These are phyloP conservation scores for Kwoniella europaea DNA, from an alignment of 768 basidiomycete genomes.

Conservation along the genomic window DNA sequence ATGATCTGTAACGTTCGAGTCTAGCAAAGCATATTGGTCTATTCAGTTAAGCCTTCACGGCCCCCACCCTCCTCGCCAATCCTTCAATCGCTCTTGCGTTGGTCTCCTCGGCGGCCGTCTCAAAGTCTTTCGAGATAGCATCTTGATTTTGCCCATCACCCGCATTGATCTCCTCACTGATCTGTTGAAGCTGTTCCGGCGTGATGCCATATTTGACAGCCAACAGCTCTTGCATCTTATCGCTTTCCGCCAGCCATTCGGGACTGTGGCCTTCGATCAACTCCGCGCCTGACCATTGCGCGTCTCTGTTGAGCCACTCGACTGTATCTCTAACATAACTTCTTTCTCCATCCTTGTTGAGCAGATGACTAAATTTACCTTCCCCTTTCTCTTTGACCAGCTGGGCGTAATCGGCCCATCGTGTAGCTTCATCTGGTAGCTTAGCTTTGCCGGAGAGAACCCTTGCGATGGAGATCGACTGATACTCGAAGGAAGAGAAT, in stretches of 20 bases:
- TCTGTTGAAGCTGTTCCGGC: conserved; percentile 8
- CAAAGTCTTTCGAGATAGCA: neutral
- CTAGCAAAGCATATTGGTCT: neutral
- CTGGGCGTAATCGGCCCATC: conserved; percentile 23
- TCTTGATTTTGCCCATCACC: neutral
- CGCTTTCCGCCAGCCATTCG: conserved; percentile 26
- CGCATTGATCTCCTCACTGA: conserved; percentile 10
- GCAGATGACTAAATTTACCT: conserved; percentile 36
- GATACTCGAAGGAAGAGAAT: conserved; percentile 47
- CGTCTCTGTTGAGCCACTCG: conserved; percentile 45
- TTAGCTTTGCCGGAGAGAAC: conserved; percentile 35
- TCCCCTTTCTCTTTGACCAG: conserved; percentile 30
- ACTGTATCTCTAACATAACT: conserved; percentile 34
- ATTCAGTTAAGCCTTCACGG: neutral
- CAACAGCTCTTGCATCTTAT: conserved; percentile 14
- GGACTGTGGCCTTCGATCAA: conserved; percentile 19
- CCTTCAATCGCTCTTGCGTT: conserved; percentile 7
- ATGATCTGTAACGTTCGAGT: neutral
- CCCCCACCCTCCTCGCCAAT: neutral
- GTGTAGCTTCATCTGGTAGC: conserved; percentile 10
- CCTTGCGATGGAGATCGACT: conserved; percentile 41
- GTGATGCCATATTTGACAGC: conserved; percentile 26
- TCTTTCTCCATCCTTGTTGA: conserved; percentile 32
- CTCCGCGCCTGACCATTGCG: conserved; percentile 28
- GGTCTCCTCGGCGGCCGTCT: neutral